A percentile compares a stretch with the other conserved stretches of the same genome.
These are phyloP conservation scores for Chlamydomonas urium DNA, from an alignment of 139 green algal genomes.

Conservation along the genomic window DNA sequence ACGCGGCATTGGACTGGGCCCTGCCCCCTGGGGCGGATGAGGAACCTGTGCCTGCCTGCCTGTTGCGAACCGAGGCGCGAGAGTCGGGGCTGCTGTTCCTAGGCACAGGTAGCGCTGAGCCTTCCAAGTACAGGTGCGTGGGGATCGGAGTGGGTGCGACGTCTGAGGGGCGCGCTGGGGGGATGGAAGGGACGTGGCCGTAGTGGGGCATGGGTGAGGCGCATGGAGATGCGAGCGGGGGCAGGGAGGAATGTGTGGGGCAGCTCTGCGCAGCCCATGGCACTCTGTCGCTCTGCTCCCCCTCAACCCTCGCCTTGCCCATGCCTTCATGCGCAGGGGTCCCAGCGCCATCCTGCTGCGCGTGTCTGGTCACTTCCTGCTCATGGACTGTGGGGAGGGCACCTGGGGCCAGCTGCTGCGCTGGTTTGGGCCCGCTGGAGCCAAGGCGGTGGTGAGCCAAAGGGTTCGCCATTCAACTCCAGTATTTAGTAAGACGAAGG, in stretches of 20 bases:
- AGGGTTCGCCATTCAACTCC: too few species aligned
- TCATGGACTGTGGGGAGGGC: conserved; percentile 81
- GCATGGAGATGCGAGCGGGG: too few species aligned
- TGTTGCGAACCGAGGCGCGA: conserved; percentile 19
- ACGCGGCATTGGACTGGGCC: neutral
- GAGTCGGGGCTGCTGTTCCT: conserved; percentile 59
- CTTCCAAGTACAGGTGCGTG: conserved; percentile 62
- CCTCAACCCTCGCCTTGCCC: neutral
- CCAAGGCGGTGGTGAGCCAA: conserved; percentile 24
- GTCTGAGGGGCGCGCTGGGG: too few species aligned
- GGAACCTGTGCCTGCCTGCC: conserved; percentile 12
- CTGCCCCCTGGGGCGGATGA: conserved; percentile 4
- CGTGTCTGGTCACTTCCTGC: conserved; percentile 22
- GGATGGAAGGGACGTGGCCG: too few species aligned
- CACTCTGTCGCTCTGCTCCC: too few species aligned
- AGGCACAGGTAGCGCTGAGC: conserved; percentile 79
- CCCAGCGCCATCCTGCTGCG: conserved; percentile 56
- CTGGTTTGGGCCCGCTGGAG: conserved; percentile 29
- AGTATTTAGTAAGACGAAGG: too few species aligned
- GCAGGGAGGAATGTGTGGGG: neutral
- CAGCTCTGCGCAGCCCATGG: neutral
- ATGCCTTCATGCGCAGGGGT: conserved; percentile 32
- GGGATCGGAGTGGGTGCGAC: neutral
- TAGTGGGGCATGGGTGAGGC: too few species aligned
- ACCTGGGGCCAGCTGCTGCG: conserved; percentile 51